These are phyloP conservation scores for Porphyrellus cyaneotinctus DNA, from an alignment of 768 basidiomycete genomes.

Conservation along the genomic window DNA sequence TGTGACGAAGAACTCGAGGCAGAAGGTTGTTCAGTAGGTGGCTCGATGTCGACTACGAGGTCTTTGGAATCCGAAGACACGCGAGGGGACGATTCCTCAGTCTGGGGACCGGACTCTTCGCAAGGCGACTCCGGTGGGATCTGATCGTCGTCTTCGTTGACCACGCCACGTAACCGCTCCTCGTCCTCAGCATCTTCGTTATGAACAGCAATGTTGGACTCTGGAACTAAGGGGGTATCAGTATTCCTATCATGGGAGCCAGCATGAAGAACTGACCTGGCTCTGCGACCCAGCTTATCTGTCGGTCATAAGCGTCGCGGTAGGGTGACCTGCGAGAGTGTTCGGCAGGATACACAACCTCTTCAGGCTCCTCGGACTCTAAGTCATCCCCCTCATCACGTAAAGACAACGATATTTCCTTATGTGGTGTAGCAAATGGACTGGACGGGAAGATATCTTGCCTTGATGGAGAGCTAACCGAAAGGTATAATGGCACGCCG, in stretches of 20 bases:
- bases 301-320: constrained; percentile 46
- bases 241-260: constrained; percentile 4
- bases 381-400: constrained; percentile 54
- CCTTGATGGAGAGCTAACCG: constrained; percentile 43
- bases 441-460: constrained; percentile 63
- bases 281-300: constrained; percentile 75
- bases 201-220: constrained; percentile 62
- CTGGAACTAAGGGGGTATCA: constrained; percentile 42
- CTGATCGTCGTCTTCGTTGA: constrained; percentile 45
- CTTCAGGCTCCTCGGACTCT: constrained; percentile 43
- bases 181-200: constrained; percentile 47
- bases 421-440: constrained; percentile 68
- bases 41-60: constrained; percentile 60
- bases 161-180: constrained; percentile 33
- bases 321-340: constrained; percentile 50
- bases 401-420: constrained; percentile 49
- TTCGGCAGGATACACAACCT: constrained; percentile 61
- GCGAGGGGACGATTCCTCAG: constrained; percentile 51
- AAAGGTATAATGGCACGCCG: constrained; percentile 48
- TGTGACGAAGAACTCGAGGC: constrained; percentile 45
- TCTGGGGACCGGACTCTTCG: constrained; percentile 43
- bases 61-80: constrained; percentile 58
- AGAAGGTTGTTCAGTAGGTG: constrained; percentile 47
- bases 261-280: constrained; percentile 46
- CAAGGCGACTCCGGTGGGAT: constrained; percentile 50